phyloP scores from a whole-genome alignment of 257 asterid genomes.

The Ocimum tenuiflorum region DNA sequence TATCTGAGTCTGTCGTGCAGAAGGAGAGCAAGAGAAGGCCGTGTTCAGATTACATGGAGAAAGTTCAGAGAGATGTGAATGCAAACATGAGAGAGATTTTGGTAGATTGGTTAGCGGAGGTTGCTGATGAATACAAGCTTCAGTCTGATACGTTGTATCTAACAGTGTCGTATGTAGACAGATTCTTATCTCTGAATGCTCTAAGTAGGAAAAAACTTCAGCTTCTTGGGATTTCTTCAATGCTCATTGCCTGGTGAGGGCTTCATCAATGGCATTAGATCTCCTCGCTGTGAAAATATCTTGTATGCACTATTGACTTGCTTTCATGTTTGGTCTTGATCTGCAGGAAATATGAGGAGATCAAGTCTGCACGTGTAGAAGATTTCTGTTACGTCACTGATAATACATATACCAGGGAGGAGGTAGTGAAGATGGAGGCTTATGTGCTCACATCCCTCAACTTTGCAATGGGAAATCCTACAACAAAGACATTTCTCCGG shows the following conservation, averaged over 20 bases:
- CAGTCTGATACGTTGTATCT: conserved; percentile 58
- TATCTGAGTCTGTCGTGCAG: conserved; percentile 15
- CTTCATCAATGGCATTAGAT: not conserved
- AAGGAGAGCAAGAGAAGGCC: conserved; percentile 46
- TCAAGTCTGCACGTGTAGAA: conserved; percentile 61
- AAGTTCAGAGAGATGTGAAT: conserved; percentile 56
- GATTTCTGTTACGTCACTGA: conserved; percentile 64
- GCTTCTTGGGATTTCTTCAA: conserved; percentile 88
- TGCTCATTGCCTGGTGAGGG: conserved; percentile 92
- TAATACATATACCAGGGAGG: conserved; percentile 51
- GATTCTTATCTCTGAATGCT: conserved; percentile 46
- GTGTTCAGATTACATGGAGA: conserved; percentile 45
- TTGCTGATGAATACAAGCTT: conserved; percentile 67
- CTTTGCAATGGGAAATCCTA: conserved; percentile 81
- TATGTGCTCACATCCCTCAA: conserved; percentile 59
- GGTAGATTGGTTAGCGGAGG: conserved; percentile 88
- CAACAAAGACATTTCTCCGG: conserved; percentile 72
- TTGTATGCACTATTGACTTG: not conserved
- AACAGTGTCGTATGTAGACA: conserved; percentile 54
- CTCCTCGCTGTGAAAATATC: not conserved
- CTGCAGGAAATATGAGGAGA: conserved; percentile 84
- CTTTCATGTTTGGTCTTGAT: not conserved
- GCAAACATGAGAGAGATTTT: conserved; percentile 70
- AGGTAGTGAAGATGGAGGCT: conserved; percentile 77
- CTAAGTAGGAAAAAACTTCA: conserved; percentile 54